Conservation (phyloP, 768 basidiomycete species). For the Collybiopsis luxurians region DNA sequence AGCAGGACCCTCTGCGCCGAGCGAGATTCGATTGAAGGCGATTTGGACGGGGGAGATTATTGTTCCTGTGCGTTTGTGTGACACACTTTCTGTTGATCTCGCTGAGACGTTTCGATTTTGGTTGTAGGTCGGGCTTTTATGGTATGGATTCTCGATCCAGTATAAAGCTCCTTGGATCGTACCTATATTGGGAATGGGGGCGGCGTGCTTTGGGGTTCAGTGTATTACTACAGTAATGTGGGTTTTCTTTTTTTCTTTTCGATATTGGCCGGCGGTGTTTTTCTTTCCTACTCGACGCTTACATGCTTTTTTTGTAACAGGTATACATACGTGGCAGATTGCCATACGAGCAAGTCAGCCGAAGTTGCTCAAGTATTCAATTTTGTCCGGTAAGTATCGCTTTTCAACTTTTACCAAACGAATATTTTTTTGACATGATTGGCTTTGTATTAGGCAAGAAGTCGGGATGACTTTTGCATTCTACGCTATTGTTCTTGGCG, state of each 20-base stretch:
- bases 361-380: conserved; percentile 6
- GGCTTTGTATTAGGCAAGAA: conserved; percentile 4
- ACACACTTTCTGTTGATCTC: too few species aligned
- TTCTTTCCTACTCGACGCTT: too few species aligned
- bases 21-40: conserved; percentile 3
- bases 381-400: conserved; percentile 1
- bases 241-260: background rate
- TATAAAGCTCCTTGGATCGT: conserved; percentile 6
- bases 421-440: too few species aligned
- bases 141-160: conserved; percentile 5
- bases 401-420: too few species aligned
- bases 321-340: conserved; percentile 4
- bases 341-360: conserved; percentile 1
- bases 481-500: conserved; percentile 1
- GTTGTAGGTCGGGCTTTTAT: conserved; percentile 1
- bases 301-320: background rate
- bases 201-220: conserved; percentile 3
- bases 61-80: conserved; percentile 7
- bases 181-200: conserved; percentile 3
- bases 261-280: too few species aligned
- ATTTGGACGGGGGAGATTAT: conserved; percentile 7
- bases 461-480: conserved; percentile 8
- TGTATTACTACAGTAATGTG: conserved; percentile 6
- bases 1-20: background rate
- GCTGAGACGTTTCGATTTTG: too few species aligned